phyloP scores from a whole-genome alignment of 2,329 filamentous ascomycete genomes.

The Xylaria sp. region DNA sequence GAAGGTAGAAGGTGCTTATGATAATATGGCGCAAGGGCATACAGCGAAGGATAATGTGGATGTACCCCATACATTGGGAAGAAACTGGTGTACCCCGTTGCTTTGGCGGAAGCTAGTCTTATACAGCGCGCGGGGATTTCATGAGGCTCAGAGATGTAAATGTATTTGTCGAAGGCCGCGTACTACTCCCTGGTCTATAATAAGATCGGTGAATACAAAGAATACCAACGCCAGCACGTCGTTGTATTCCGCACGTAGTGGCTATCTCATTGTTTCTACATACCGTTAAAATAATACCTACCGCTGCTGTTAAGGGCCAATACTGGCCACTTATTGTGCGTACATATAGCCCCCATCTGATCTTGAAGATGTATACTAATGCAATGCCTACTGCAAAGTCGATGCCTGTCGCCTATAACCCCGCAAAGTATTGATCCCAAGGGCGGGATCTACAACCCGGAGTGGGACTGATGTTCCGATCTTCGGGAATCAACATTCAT shows the following conservation, averaged over 20 bases:
- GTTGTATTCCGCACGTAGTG: neutral
- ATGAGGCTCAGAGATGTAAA: conserved; percentile 17
- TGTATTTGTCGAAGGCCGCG: conserved; percentile 22
- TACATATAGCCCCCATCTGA: neutral
- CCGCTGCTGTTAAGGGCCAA: neutral
- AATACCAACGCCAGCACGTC: conserved; percentile 3
- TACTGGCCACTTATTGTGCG: neutral
- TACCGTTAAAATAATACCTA: neutral
- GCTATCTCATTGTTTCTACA: neutral
- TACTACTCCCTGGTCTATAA: conserved; percentile 22
- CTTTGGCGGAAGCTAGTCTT: conserved; percentile 18
- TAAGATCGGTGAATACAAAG: conserved; percentile 22
- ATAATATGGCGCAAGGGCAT: conserved; percentile 25
- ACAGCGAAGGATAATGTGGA: conserved; percentile 12
- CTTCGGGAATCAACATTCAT: conserved; percentile 21
- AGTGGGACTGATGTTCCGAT: conserved; percentile 15
- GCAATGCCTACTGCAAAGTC: neutral
- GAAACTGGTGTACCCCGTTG: conserved; percentile 18
- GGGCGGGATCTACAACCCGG: neutral
- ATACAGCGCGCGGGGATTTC: neutral
- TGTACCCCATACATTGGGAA: conserved; percentile 16
- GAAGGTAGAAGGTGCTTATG: conserved; percentile 23
- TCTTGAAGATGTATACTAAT: neutral
- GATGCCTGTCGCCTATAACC: neutral
- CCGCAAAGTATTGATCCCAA: neutral